Conservation (phyloP, 2,329 filamentous ascomycete genomes). For the Sodiomyces alkalinus region DNA sequence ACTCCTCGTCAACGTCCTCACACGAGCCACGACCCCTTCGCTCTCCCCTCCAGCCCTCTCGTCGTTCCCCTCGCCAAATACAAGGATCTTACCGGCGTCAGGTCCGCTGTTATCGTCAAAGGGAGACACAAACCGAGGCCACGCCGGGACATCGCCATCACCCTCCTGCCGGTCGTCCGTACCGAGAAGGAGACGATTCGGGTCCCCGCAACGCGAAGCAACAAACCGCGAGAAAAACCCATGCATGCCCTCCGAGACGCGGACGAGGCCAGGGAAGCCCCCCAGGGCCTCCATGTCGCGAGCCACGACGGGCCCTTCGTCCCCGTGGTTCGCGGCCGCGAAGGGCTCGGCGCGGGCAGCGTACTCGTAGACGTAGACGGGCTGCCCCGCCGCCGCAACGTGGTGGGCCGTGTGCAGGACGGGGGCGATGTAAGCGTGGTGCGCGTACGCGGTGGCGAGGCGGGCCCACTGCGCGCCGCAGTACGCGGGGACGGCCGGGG, state of each 20-base stretch:
- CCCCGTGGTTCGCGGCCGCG: conserved; percentile 29
- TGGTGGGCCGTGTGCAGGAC: conserved; percentile 43
- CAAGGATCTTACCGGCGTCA: conserved; percentile 23
- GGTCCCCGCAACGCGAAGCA: conserved; percentile 16
- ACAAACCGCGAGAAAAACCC: conserved; percentile 22
- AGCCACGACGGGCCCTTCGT: conserved; percentile 26
- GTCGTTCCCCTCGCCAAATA: conserved; percentile 47
- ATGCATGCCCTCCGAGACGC: conserved; percentile 25
- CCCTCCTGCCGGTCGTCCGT: conserved; percentile 19
- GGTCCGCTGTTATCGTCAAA: conserved; percentile 11
- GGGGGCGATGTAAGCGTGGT: conserved; percentile 50
- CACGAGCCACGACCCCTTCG: conserved; percentile 26
- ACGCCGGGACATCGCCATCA: conserved; percentile 12
- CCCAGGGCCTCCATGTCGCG: conserved; percentile 23
- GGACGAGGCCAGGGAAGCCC: conserved; percentile 19
- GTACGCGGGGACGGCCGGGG: conserved; percentile 24
- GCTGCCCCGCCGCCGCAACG: conserved; percentile 14
- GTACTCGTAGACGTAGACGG: conserved; percentile 44
- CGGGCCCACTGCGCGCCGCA: conserved; percentile 41
- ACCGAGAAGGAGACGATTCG: conserved; percentile 2
- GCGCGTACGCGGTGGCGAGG: conserved; percentile 43
- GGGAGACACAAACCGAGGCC: conserved; percentile 28
- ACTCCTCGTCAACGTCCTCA: conserved; percentile 24
- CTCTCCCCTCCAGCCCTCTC: conserved; percentile 23
- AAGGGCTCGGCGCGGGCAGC: conserved; percentile 26